phyloP scores from a whole-genome alignment of 345 rosid species.

The Anacardium occidentale region DNA sequence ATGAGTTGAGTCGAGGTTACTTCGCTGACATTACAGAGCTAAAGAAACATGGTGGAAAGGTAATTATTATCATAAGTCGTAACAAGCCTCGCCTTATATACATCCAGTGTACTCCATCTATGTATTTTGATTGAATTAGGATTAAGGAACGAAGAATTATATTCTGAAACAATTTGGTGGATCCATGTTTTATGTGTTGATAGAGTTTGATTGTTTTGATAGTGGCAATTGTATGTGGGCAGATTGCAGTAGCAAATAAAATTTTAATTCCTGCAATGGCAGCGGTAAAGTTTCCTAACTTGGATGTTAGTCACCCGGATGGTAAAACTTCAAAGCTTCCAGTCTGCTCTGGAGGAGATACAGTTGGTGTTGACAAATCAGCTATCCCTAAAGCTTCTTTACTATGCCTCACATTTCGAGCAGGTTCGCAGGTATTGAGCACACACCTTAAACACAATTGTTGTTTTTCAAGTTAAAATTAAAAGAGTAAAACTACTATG shows the following conservation, averaged over 20 bases:
- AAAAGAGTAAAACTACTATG: background rate
- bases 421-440: slow-evolving; percentile 68
- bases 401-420: slow-evolving; percentile 77
- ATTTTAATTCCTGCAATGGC: slow-evolving; percentile 55
- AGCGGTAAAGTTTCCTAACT: slow-evolving; percentile 68
- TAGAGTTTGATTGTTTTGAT: background rate
- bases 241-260: slow-evolving; percentile 79
- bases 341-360: slow-evolving; percentile 31
- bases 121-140: background rate
- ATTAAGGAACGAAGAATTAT: background rate
- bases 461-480: background rate
- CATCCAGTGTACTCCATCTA: background rate
- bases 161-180: background rate
- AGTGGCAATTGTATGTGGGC: slow-evolving; percentile 16
- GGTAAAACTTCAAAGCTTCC: slow-evolving; percentile 68
- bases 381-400: slow-evolving; percentile 56
- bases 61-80: slow-evolving; percentile 20
- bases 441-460: background rate
- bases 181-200: background rate
- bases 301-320: slow-evolving; percentile 49
- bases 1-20: slow-evolving; percentile 94
- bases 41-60: slow-evolving; percentile 92
- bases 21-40: slow-evolving; percentile 75
- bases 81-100: background rate
- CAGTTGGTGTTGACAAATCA: slow-evolving; percentile 25